Conservation (phyloP, 1,139 yeast genomes). For the Debaryomycetaceae sp. region DNA sequence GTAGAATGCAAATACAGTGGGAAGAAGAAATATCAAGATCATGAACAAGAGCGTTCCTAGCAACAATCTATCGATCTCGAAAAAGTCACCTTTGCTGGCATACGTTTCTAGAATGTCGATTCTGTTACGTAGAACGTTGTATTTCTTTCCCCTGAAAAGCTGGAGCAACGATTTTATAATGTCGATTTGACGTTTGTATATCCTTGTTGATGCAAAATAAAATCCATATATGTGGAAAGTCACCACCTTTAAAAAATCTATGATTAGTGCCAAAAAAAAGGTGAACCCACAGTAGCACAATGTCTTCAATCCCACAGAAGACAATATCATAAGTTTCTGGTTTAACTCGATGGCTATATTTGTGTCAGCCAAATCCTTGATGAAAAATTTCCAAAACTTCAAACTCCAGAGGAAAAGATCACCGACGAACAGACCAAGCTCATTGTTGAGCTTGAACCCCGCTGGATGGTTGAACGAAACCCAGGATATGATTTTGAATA, state of each 20-base stretch:
- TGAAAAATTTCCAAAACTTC: constrained; percentile 53
- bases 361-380: constrained; percentile 10
- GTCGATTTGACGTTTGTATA: constrained; percentile 72
- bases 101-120: constrained; percentile 56
- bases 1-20: constrained; percentile 87
- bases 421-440: constrained; percentile 80
- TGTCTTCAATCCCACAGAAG: constrained; percentile 11
- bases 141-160: constrained; percentile 85
- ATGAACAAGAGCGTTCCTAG: constrained; percentile 88
- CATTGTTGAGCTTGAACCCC: constrained; percentile 88
- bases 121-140: constrained; percentile 77
- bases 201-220: constrained; percentile 72
- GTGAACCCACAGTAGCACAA: constrained; percentile 54
- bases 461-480: constrained; percentile 82
- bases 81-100: constrained; percentile 50
- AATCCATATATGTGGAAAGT: constrained; percentile 76
- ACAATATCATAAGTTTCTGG: not conserved
- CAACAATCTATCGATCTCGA: constrained; percentile 80
- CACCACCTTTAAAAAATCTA: constrained; percentile 62
- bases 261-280: constrained; percentile 58
- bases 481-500: constrained; percentile 60
- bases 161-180: constrained; percentile 74
- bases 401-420: constrained; percentile 85
- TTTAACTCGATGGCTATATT: not conserved
- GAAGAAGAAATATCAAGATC: constrained; percentile 70